These are phyloP conservation scores for Pichia sp. DNA, from an alignment of 1,139 yeast genomes.

Conservation along the genomic window DNA sequence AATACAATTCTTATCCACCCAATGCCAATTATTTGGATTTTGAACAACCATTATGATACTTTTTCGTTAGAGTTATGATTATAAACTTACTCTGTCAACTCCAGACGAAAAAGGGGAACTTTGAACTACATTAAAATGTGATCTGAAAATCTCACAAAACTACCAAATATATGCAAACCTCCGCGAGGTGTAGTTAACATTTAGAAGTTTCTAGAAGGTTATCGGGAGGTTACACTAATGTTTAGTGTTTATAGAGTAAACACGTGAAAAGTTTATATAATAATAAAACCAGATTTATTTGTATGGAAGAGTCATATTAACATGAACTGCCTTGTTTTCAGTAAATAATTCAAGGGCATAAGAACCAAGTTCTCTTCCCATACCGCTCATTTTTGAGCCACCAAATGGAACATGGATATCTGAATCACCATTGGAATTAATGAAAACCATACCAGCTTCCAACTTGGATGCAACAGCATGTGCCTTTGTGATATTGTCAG, in stretches of 20 bases:
- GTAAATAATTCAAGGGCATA: conserved; percentile 72
- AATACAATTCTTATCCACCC: conserved; percentile 97
- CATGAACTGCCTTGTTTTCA: conserved; percentile 73
- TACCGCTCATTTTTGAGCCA: conserved; percentile 71
- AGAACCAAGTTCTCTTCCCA: conserved; percentile 82
- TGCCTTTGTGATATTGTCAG: conserved; percentile 51
- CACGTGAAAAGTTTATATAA: too few species aligned
- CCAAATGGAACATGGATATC: conserved; percentile 79
- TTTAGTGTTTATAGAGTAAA: too few species aligned
- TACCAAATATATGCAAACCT: background rate
- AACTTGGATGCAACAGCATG: conserved; percentile 57
- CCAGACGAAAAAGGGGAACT: background rate
- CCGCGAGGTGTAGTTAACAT: background rate
- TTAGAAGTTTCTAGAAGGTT: background rate
- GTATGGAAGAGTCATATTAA: conserved; percentile 41
- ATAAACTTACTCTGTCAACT: background rate
- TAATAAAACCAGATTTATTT: background rate
- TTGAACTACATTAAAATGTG: too few species aligned
- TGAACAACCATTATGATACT: conserved; percentile 50
- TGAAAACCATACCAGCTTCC: conserved; percentile 82
- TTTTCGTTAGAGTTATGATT: background rate
- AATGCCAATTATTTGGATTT: conserved; percentile 87
- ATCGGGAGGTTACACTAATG: too few species aligned
- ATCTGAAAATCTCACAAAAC: background rate
- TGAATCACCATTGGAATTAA: conserved; percentile 76